Percentiles rank a stretch among this genome's conserved stretches.
These are phyloP conservation scores for Alternaria solani DNA, from an alignment of 2,329 filamentous ascomycete species.

Conservation along the genomic window DNA sequence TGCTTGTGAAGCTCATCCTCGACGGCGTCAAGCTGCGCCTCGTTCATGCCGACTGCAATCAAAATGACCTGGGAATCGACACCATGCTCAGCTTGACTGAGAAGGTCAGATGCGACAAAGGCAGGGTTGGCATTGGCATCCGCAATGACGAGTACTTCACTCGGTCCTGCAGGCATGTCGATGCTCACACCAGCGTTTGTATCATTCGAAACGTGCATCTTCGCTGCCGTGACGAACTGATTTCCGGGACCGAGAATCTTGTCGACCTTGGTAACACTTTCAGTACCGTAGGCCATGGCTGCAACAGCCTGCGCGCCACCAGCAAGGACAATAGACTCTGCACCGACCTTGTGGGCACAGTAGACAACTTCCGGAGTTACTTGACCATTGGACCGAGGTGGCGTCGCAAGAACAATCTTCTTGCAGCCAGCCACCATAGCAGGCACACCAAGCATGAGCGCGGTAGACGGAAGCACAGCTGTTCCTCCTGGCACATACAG, in stretches of 20 bases:
- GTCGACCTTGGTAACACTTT: conserved; percentile 94
- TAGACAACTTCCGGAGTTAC: conserved; percentile 98
- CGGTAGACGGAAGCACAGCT: conserved; percentile 94
- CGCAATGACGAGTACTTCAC: conserved; percentile 94
- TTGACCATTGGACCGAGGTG: conserved; percentile 86
- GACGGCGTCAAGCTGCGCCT: conserved; percentile 78
- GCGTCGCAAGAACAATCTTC: conserved; percentile 92
- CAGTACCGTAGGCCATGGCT: conserved; percentile 96
- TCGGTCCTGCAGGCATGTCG: conserved; percentile 97
- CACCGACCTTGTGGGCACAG: conserved; percentile 94
- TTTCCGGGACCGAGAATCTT: conserved; percentile 98
- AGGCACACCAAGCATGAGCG: conserved; percentile 96
- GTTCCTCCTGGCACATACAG: conserved; percentile 96
- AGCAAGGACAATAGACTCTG: conserved; percentile 93
- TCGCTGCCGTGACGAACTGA: conserved; percentile 97
- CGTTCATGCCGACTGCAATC: conserved; percentile 81
- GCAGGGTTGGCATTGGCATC: conserved; percentile 88
- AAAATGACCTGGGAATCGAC: conserved; percentile 95
- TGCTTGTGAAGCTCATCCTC: conserved; percentile 91
- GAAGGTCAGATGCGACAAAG: conserved; percentile 92
- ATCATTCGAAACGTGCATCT: conserved; percentile 98
- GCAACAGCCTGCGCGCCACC: conserved; percentile 95
- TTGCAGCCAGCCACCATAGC: conserved; percentile 97
- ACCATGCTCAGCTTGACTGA: conserved; percentile 96
- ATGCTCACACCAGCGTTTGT: conserved; percentile 95